Evolutionary conservation across 2,329 filamentous ascomycete genomes (phyloP).

Genomic region (Trichoderma sp.): DNA sequence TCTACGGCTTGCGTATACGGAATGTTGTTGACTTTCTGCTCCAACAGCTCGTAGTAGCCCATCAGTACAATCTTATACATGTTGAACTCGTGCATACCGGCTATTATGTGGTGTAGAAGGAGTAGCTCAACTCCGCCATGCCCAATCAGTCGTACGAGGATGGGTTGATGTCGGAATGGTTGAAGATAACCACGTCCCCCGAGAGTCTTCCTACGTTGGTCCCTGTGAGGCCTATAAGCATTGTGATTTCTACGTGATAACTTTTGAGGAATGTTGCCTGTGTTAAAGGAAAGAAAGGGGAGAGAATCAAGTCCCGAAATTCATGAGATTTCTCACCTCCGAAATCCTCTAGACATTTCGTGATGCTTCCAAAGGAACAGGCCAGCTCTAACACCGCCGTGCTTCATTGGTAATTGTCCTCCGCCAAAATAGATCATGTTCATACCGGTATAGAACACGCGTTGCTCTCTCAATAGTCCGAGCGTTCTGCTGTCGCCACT

Average conservation of each 20-base stretch:
- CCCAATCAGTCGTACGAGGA: background rate
- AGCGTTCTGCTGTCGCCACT: slow-evolving; percentile 66
- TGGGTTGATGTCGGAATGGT: background rate
- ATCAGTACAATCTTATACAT: slow-evolving; percentile 48
- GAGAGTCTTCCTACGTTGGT: background rate
- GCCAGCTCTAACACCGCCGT: too few relatives aligned
- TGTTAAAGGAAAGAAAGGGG: background rate
- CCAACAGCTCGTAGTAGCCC: slow-evolving; percentile 41
- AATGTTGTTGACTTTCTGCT: slow-evolving; percentile 35
- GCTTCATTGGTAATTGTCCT: background rate
- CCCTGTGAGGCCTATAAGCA: background rate
- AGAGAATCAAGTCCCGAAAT: background rate
- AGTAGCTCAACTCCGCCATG: slow-evolving; percentile 26
- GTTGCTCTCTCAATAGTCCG: slow-evolving; percentile 47
- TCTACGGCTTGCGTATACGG: slow-evolving; percentile 39
- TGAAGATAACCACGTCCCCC: background rate
- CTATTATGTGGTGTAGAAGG: slow-evolving; percentile 46
- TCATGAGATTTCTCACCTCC: too few relatives aligned
- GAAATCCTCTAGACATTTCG: too few relatives aligned
- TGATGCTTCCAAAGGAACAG: background rate
- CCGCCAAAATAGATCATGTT: background rate
- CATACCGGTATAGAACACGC: background rate
- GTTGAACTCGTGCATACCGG: slow-evolving; percentile 51
- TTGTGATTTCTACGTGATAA: slow-evolving; percentile 34
- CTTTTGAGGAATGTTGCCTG: background rate